These are phyloP conservation scores for Phaeophleospora eucalypticola DNA, from an alignment of 2,329 filamentous ascomycete genomes.

Conservation along the genomic window DNA sequence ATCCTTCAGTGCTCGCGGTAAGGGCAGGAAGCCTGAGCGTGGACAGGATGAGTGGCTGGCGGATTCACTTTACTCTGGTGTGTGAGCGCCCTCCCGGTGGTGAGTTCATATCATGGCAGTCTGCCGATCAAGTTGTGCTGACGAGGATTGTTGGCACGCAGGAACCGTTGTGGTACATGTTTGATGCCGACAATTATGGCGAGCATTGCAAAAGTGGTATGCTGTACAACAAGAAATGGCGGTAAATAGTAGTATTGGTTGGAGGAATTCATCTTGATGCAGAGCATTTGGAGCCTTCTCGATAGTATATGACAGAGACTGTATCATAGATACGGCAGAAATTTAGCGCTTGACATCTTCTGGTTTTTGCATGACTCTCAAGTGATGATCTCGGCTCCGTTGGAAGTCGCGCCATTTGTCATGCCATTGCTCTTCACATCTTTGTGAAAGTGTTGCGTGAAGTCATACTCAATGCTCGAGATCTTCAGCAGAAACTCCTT, in stretches of 20 bases:
- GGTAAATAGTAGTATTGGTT: no score
- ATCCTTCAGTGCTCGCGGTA: slow-evolving; percentile 24
- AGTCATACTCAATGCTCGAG: slow-evolving; percentile 24
- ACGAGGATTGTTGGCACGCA: not conserved
- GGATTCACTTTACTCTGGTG: slow-evolving; percentile 29
- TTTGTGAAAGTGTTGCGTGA: slow-evolving; percentile 23
- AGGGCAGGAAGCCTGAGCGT: slow-evolving; percentile 8
- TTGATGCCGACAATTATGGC: not conserved
- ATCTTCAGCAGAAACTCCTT: slow-evolving; percentile 25
- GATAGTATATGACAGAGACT: no score
- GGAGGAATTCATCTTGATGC: not conserved
- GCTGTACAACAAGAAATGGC: no score
- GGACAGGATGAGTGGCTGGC: slow-evolving; percentile 23
- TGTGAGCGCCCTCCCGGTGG: slow-evolving; percentile 16
- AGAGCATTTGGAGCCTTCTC: not conserved
- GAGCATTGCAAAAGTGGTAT: not conserved
- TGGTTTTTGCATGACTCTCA: no score
- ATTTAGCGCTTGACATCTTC: not conserved
- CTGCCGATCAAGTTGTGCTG: not conserved
- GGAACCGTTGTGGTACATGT: slow-evolving; percentile 8
- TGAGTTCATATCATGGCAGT: not conserved
- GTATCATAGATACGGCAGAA: no score
- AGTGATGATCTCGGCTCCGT: no score
- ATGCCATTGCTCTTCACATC: not conserved
- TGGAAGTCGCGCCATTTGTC: no score